Evolutionary conservation across 2,329 filamentous ascomycete species (phyloP).

Genomic region (Colletotrichum endophyticum): DNA sequence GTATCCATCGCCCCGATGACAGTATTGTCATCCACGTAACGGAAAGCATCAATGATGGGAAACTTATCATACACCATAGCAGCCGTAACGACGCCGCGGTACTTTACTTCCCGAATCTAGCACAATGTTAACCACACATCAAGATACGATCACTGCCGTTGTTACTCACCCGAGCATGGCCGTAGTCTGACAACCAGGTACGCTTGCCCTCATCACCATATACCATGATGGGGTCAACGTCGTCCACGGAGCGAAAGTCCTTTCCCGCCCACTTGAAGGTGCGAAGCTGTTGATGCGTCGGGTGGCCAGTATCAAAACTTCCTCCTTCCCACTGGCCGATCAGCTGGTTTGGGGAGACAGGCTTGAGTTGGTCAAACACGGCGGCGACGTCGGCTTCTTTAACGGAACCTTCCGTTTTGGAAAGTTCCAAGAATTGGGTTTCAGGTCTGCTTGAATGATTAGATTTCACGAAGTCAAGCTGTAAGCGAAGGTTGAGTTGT

Average conservation of each 20-base stretch:
- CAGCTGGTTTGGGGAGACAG: slow-evolving; percentile 26
- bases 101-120: slow-evolving; percentile 28
- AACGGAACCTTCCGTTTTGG: not conserved
- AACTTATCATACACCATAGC: slow-evolving; percentile 33
- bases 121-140: not conserved
- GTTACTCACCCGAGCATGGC: slow-evolving; percentile 13
- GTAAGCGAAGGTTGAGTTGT: not conserved
- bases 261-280: slow-evolving; percentile 34
- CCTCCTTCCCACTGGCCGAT: slow-evolving; percentile 33
- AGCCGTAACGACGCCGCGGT: slow-evolving; percentile 27
- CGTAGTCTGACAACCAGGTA: slow-evolving; percentile 9
- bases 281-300: slow-evolving; percentile 24
- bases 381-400: not conserved
- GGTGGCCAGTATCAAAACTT: slow-evolving; percentile 29
- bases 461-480: not conserved
- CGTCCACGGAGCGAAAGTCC: slow-evolving; percentile 30
- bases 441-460: not conserved
- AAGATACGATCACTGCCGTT: fast-evolving
- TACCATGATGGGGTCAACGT: slow-evolving; percentile 34
- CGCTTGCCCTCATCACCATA: slow-evolving; percentile 20
- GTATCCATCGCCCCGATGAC: slow-evolving; percentile 32
- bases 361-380: slow-evolving; percentile 23
- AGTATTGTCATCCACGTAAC: slow-evolving; percentile 27
- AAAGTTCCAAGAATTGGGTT: not conserved
- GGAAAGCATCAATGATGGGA: slow-evolving; percentile 35